Evolutionary conservation across 1,139 yeast genomes (phyloP).

Genomic region (Suhomyces wounanorum): DNA sequence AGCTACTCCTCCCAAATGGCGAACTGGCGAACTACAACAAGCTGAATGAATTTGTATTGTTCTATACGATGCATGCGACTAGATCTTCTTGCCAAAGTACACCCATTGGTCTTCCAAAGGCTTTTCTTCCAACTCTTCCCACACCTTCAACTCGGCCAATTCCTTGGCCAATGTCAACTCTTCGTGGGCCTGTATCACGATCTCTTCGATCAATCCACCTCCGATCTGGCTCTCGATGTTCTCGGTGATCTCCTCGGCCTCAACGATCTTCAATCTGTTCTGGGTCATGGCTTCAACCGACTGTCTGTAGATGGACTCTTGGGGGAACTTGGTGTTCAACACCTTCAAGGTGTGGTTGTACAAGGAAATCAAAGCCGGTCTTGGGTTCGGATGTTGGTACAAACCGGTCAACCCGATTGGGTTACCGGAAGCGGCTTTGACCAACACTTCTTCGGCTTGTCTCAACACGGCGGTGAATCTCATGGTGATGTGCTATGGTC

Average conservation of each 20-base stretch:
- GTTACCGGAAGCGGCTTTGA: slow-evolving; percentile 65
- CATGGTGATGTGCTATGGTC: slow-evolving; percentile 24
- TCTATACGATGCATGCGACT: slow-evolving; percentile 14
- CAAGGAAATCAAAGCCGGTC: slow-evolving; percentile 72
- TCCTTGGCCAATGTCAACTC: slow-evolving; percentile 70
- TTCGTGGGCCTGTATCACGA: slow-evolving; percentile 80
- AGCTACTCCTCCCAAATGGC: too few relatives aligned
- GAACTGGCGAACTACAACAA: not conserved
- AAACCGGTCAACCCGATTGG: slow-evolving; percentile 84
- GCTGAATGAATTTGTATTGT: not conserved
- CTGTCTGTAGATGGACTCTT: slow-evolving; percentile 71
- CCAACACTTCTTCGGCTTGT: slow-evolving; percentile 61
- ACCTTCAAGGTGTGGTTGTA: slow-evolving; percentile 69
- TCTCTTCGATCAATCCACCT: slow-evolving; percentile 82
- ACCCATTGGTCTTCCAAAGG: slow-evolving; percentile 77
- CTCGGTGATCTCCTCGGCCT: slow-evolving; percentile 61
- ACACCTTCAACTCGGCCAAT: slow-evolving; percentile 65
- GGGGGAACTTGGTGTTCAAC: slow-evolving; percentile 63
- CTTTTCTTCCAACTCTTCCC: slow-evolving; percentile 69
- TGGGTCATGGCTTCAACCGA: slow-evolving; percentile 73
- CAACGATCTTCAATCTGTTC: slow-evolving; percentile 68
- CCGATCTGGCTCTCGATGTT: slow-evolving; percentile 77
- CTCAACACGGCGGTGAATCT: slow-evolving; percentile 47
- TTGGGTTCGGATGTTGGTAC: slow-evolving; percentile 79
- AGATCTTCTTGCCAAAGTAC: slow-evolving; percentile 62